Evolutionary conservation across 202 grass and related monocot genomes (phyloP).

Genomic region (Carex sylvatica): DNA sequence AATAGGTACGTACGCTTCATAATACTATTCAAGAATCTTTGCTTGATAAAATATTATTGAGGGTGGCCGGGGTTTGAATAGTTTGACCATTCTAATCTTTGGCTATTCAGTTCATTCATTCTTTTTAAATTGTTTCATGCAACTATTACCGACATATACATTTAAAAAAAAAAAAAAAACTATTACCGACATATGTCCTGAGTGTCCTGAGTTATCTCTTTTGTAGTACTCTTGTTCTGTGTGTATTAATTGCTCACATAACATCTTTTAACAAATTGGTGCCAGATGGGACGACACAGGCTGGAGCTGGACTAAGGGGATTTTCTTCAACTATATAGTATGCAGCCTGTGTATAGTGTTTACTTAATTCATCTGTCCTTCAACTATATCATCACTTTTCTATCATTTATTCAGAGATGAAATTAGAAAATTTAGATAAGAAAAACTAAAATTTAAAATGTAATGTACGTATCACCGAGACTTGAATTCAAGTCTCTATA

Average conservation of each 20-base stretch:
- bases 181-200: not conserved
- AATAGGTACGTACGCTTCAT: not conserved
- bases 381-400: too few relatives aligned
- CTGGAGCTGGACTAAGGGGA: not conserved
- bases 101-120: not conserved
- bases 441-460: too few relatives aligned
- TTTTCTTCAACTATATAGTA: not conserved
- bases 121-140: not conserved
- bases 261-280: constrained; percentile 8
- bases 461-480: too few relatives aligned
- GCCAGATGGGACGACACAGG: too few relatives aligned
- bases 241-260: constrained; percentile 11
- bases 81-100: not conserved
- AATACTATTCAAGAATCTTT: not conserved
- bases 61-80: not conserved
- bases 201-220: not conserved
- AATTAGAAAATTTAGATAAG: too few relatives aligned
- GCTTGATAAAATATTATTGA: not conserved
- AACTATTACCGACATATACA: not conserved
- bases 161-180: too few relatives aligned
- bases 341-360: too few relatives aligned
- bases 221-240: not conserved
- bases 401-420: too few relatives aligned
- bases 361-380: too few relatives aligned
- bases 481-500: too few relatives aligned